Conservation (phyloP, 805 yeast species). For the Helenozyma rhizophorensis region DNA sequence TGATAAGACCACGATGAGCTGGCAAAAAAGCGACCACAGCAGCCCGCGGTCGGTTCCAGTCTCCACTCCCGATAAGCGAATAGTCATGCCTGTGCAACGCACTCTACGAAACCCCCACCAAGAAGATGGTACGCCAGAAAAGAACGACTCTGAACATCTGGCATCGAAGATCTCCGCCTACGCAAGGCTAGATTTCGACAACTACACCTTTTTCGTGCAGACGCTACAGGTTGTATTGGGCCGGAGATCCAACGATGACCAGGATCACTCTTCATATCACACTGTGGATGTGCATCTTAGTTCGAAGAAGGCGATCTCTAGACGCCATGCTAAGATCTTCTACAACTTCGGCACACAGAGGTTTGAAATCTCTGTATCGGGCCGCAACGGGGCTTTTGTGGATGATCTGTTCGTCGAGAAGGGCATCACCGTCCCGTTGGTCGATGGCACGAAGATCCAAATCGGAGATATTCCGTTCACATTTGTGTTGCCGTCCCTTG, state of each 20-base stretch:
- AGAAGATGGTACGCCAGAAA: background rate
- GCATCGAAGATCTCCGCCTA: conserved; percentile 46
- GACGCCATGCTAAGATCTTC: conserved; percentile 93
- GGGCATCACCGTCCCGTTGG: conserved; percentile 85
- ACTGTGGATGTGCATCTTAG: conserved; percentile 92
- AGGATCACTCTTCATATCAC: conserved; percentile 60
- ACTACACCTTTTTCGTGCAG: conserved; percentile 92
- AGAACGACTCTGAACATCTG: conserved; percentile 1
- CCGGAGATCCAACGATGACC: conserved; percentile 56
- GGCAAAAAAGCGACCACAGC: conserved; percentile 9
- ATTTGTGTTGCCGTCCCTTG: conserved; percentile 77
- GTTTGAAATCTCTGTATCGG: conserved; percentile 86
- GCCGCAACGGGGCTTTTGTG: conserved; percentile 96
- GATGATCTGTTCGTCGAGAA: conserved; percentile 85
- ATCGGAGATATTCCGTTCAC: conserved; percentile 89
- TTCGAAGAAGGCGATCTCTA: conserved; percentile 84
- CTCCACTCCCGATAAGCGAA: background rate
- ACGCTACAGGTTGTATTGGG: conserved; percentile 92
- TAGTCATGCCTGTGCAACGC: background rate
- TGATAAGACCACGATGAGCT: conserved; percentile 8
- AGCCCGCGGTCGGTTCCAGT: conserved; percentile 1
- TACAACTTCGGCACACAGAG: conserved; percentile 95
- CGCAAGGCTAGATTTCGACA: conserved; percentile 84
- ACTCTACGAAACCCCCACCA: conserved; percentile 1
- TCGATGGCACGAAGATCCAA: conserved; percentile 79